Base-by-base conservation (phyloP, 306 rosid species). In the Lotus japonicus region DNA sequence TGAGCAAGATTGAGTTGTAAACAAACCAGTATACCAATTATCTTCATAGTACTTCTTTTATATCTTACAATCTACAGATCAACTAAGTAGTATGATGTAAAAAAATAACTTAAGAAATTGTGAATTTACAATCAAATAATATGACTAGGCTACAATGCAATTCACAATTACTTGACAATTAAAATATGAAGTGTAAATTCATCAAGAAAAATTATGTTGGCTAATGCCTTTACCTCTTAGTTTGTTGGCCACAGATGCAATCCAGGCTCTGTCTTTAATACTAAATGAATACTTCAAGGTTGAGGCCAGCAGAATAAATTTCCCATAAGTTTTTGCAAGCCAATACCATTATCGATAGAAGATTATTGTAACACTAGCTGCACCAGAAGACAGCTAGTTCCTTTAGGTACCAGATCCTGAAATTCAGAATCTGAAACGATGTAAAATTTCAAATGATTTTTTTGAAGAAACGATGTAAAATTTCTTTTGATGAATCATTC, bases 181-280 rank as follows among this genome's bases (percentile, higher is more conserved):
- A 11, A 12, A 45, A 44, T 56, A 66, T 10, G 49, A 13, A 49
- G 28, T 66, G 46, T 14, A 58, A 76, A 75, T 54, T 50, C 50
- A 13, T 71, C 66, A 65, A 72, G n/a, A n/a, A 64, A 69, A 64
- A 38, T 35, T 56, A 44, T 35, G 0, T 33, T 72, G n/a, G 66
- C 12, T 10, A 51, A 11, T 39, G 55, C 36, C 8, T 7, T 76
- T 71, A 64, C 85, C 82, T 68, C 66, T 70, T 26, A 90, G 71
- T 72, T 90, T 94, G 59, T 80, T 85, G 58, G 90, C 91, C 60
- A 88, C 76, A 62, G 92, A 89, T 66, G 83, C 74, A 64, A 88
- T 81, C 99, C 97, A 90, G 64, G 95, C 89, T 84, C 79, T 83
- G 68, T 90, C 96, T 74, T 88, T 94, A 35, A 69, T 60, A n/a